These are phyloP conservation scores for Leucocoprinus leucothites DNA, from an alignment of 768 basidiomycete species.

Conservation along the genomic window DNA sequence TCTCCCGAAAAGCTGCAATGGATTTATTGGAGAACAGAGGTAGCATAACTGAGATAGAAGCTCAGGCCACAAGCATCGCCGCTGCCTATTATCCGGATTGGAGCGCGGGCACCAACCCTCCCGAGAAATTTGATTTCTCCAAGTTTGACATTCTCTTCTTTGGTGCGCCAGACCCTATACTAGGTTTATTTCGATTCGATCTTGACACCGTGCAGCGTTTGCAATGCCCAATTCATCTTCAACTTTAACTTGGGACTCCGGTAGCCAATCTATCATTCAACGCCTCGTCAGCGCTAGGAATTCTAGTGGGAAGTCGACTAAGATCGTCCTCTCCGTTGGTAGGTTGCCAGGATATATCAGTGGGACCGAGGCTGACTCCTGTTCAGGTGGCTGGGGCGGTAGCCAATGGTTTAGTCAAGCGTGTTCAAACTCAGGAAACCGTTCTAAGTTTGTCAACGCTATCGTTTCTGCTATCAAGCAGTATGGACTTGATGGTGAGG, in stretches of 20 bases:
- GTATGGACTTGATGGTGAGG: conserved; percentile 64
- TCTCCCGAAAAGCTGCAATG: conserved; percentile 15
- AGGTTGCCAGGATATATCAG: conserved; percentile 27
- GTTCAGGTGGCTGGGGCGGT: conserved; percentile 70
- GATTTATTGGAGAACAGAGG: conserved; percentile 3
- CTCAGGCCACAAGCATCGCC: conserved; percentile 23
- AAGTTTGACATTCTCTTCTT: conserved; percentile 69
- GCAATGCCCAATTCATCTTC: conserved; percentile 60
- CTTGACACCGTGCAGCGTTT: conserved; percentile 45
- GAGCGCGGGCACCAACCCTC: conserved; percentile 43
- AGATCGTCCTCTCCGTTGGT: conserved; percentile 67
- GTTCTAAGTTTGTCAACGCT: conserved; percentile 55
- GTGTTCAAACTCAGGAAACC: conserved; percentile 43
- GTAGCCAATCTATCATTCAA: conserved; percentile 48
- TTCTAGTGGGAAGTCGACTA: conserved; percentile 54
- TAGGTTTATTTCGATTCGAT: not conserved
- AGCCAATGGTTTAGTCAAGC: conserved; percentile 62
- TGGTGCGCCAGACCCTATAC: conserved; percentile 30
- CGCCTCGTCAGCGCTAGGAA: conserved; percentile 56
- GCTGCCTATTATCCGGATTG: conserved; percentile 54
- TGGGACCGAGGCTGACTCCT: not conserved
- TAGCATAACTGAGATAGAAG: not conserved
- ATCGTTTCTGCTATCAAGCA: conserved; percentile 52
- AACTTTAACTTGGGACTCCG: conserved; percentile 47
- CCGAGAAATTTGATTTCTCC: conserved; percentile 57